phyloP scores from a whole-genome alignment of 352 stramenopile genomes.

The Pythium utonaiense region DNA sequence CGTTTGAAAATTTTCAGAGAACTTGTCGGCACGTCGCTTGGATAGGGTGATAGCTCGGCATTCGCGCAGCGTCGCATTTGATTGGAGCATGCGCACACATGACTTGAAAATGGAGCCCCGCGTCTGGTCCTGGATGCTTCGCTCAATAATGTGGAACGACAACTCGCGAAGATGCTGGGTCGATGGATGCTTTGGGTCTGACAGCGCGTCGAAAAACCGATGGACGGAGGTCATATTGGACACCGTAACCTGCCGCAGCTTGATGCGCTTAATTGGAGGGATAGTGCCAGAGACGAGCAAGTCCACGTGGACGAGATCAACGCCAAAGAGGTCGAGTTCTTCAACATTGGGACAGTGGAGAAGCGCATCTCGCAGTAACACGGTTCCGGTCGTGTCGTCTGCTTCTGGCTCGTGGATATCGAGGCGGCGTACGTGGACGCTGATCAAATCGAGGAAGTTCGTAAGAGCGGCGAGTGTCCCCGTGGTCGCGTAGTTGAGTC shows the following conservation, averaged over 20 bases:
- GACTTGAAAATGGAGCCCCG: constrained; percentile 12
- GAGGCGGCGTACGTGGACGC: not conserved
- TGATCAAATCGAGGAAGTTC: not conserved
- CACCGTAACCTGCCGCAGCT: constrained; percentile 5
- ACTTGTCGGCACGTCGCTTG: constrained; percentile 1
- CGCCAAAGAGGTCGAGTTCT: constrained; percentile 4
- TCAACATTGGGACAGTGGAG: not conserved
- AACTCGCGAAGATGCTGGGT: not conserved
- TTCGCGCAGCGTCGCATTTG: not conserved
- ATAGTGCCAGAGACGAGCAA: not conserved
- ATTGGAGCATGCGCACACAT: constrained; percentile 7
- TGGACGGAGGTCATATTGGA: constrained; percentile 5
- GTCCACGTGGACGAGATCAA: not conserved
- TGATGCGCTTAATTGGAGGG: not conserved
- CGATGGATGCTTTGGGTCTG: not conserved
- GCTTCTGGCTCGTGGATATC: constrained; percentile 8
- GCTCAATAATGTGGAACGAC: constrained; percentile 16
- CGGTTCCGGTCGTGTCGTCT: not conserved
- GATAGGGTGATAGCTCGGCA: constrained; percentile 15
- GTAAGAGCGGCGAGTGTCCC: not conserved
- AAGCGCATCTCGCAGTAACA: not conserved
- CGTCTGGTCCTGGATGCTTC: constrained; percentile 1
- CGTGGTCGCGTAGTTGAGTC: constrained; percentile 3
- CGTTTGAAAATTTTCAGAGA: not conserved
- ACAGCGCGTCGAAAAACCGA: constrained; percentile 4